A percentile compares a stretch with the other conserved stretches of the same genome.
These are phyloP conservation scores for Salpingoeca rosetta DNA, from an alignment of 78 protist genomes.

Conservation along the genomic window DNA sequence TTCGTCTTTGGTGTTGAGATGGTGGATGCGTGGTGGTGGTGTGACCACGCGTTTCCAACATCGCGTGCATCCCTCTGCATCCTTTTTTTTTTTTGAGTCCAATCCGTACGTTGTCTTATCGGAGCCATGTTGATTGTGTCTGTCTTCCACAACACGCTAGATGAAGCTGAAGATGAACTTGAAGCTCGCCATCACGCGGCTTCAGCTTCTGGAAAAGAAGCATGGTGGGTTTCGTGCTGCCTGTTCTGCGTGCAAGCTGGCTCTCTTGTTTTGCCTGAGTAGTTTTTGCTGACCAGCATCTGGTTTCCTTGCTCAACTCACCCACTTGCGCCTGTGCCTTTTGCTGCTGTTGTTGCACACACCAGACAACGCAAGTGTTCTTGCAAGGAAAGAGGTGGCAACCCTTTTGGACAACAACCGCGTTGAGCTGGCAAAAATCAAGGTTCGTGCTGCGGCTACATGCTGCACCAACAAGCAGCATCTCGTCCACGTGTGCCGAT, in stretches of 20 bases:
- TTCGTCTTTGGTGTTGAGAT: too few relatives aligned
- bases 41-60: too few relatives aligned
- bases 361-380: not conserved
- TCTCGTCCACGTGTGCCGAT: not conserved
- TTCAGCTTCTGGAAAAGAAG: not conserved
- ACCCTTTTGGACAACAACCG: not conserved
- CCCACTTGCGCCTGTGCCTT: not conserved
- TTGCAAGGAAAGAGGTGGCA: not conserved
- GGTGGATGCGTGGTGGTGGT: too few relatives aligned
- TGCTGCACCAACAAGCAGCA: not conserved
- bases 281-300: not conserved
- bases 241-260: not conserved
- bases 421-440: not conserved
- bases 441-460: not conserved
- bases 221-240: not conserved
- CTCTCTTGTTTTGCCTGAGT: not conserved
- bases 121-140: too few relatives aligned
- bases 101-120: too few relatives aligned
- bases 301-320: too few relatives aligned
- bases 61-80: too few relatives aligned
- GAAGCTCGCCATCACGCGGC: constrained; percentile 10
- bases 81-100: too few relatives aligned
- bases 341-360: not conserved
- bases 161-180: constrained; percentile 2
- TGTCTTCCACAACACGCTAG: too few relatives aligned